Percentiles rank a stretch among this genome's conserved stretches.
These are phyloP conservation scores for Colletotrichum incanum DNA, from an alignment of 2,329 filamentous ascomycete genomes.

Conservation along the genomic window DNA sequence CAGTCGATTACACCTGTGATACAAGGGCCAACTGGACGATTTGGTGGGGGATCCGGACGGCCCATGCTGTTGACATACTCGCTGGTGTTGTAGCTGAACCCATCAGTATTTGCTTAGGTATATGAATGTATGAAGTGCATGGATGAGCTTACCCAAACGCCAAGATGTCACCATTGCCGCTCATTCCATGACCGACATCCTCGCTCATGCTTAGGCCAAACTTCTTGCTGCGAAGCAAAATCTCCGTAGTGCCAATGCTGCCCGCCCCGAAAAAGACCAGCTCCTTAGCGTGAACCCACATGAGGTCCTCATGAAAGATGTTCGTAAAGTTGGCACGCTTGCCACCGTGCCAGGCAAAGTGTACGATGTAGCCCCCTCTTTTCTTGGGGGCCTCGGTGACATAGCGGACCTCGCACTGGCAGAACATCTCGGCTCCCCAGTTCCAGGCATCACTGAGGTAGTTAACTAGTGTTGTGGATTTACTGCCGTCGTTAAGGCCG, in stretches of 20 bases:
- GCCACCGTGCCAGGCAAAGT: conserved; percentile 75
- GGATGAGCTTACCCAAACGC: conserved; percentile 68
- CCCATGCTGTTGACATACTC: conserved; percentile 71
- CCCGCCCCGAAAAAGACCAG: conserved; percentile 79
- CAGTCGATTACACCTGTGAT: conserved; percentile 76
- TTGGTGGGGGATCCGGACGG: conserved; percentile 60
- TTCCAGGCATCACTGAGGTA: conserved; percentile 81
- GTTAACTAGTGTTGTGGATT: conserved; percentile 76
- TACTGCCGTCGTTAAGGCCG: conserved; percentile 78
- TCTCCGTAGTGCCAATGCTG: conserved; percentile 76
- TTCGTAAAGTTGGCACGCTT: conserved; percentile 68
- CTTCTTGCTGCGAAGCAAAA: conserved; percentile 72
- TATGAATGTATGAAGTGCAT: no score
- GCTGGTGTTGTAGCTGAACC: conserved; percentile 70
- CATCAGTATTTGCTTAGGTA: no score
- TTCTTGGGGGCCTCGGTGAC: conserved; percentile 64
- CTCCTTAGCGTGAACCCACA: conserved; percentile 78
- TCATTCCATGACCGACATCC: conserved; percentile 72
- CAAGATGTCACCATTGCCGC: conserved; percentile 78
- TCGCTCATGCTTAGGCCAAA: conserved; percentile 72
- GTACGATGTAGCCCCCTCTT: conserved; percentile 73
- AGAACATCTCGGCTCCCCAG: conserved; percentile 81
- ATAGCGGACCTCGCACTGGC: conserved; percentile 76
- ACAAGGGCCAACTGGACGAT: conserved; percentile 72
- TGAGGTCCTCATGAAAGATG: conserved; percentile 71